Base-by-base conservation (phyloP, 352 stramenopile species). In the Globisporangium middletonii region DNA sequence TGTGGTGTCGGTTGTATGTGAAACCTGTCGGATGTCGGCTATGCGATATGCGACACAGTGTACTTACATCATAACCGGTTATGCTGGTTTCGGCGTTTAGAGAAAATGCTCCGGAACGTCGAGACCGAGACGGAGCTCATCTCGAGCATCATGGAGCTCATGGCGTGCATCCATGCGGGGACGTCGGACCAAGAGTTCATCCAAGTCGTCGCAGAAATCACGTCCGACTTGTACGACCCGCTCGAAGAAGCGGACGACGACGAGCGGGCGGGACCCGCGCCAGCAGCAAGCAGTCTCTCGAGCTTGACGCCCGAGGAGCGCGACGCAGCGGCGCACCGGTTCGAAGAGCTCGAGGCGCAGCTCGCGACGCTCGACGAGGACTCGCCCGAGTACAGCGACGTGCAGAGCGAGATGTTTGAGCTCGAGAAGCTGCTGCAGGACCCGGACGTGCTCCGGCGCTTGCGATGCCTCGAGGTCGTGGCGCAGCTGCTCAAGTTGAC, bases 101-200 rank as follows among this genome's bases (percentile, higher is more conserved):
- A 80, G 19, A 87, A 83, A 53, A 61, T 85, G 8, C 56, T 91
- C 41, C 67, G 77, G 1, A 73, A 88, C 19, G 53, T 83, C 26
- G 66, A 73, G 27, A 83, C 83, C 7, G 76, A 91, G 30, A 73
- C 65, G 16, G 62, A 73, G 33, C 67, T 89, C 54, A 87, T 89
- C 27, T 68, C 73, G 15, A 72, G 69, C 2, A 78, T 93, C 35
- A 89, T 89, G 73, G 77, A 89, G 54, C 59, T 91, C 52, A 86
- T 89, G 73, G 80, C 80, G 6, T 84, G 77, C 53, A 83, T 89
- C 23, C 80, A 90, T 35, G 74, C 79, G 11, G 67, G 72, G n/a
- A 86, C 68, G 46, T 82, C 75, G 1, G 78, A 91, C 50, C 75
- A 85, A 61, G 80, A 89, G 59, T 93, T 93, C 56, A 78, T 88